Evolutionary conservation across 225 moss, liverwort and hornwort genomes (phyloP).

Genomic region (Asterella californica): DNA sequence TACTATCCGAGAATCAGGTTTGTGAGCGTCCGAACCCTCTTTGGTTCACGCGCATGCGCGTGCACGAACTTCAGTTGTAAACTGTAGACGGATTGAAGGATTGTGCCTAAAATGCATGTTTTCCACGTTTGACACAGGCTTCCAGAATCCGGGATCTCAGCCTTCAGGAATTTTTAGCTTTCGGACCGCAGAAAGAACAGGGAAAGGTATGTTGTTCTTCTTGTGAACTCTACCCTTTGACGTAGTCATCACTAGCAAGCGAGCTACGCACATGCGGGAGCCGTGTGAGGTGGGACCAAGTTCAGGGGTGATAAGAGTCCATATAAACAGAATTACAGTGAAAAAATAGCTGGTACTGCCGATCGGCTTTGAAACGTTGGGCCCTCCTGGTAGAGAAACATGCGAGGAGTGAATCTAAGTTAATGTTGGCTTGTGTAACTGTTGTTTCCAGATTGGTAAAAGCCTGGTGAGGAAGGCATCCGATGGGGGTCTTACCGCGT

Average conservation of each 20-base stretch:
- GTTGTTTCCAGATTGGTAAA: constrained; percentile 47
- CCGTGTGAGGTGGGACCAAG: neutral
- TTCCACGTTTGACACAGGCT: neutral
- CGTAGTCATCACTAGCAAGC: too few species aligned
- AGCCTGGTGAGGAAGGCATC: constrained; percentile 36
- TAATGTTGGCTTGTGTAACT: too few species aligned
- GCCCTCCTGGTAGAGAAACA: neutral
- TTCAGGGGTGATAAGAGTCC: too few species aligned
- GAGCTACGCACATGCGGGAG: neutral
- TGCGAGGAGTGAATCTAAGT: neutral
- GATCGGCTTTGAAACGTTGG: neutral
- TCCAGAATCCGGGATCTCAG: constrained; percentile 54
- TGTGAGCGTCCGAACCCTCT: neutral
- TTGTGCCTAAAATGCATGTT: neutral
- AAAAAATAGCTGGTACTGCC: neutral
- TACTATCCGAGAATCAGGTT: constrained; percentile 50
- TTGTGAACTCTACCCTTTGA: too few species aligned
- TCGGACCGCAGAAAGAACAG: constrained; percentile 61
- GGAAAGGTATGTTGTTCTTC: constrained; percentile 36
- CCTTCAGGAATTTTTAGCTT: constrained; percentile 58
- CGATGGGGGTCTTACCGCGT: constrained; percentile 41
- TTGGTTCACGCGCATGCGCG: too few species aligned
- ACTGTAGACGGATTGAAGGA: too few species aligned
- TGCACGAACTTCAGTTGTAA: too few species aligned
- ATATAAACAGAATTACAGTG: neutral